Base-by-base conservation (phyloP, 768 basidiomycete species). In the Pulveroboletus sp. region DNA sequence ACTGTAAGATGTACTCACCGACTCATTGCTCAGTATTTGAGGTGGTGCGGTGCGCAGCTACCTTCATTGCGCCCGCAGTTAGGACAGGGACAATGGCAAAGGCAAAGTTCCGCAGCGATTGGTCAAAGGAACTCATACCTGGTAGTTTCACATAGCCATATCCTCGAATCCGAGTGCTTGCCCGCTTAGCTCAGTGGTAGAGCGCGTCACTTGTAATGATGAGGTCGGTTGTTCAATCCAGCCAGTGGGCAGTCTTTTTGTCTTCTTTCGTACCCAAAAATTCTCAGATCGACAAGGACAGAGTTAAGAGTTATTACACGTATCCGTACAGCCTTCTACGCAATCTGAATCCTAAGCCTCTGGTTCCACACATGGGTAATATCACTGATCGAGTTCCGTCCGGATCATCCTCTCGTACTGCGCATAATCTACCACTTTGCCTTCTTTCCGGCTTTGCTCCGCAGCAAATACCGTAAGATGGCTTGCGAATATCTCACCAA, bases 391-490 rank as follows among this genome's bases (percentile, higher is more conserved):
- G 14, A 59, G 59, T 50, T 66, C 67, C 53, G 65, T 60, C 60
- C 78, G 72, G n/a, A 72, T 72, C 32, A 65, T 61, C 51, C 66
- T 69, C 69, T 86, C 87, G 60, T 87, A 91, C 58, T 80, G 75
- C 16, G 60, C 72, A 59, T 81, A 88, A 62, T 90, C 78, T 1
- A 94, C 77, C 11, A 92, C 81, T 10, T 59, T 73, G 13, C 85
- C 88, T 53, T 87, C 78, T 48, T 65, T 75, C 53, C 90, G 73
- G 55, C 88, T 87, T 51, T 78, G 73, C 72, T 94, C 91, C 33
- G 90, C 90, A 47, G 92, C 92, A 70, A 94, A 94, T 29, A 92
- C 89, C 2, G 87, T 83, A 59, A 94, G 62, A 67, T 93, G 90
- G 54, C 84, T 87, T 62, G 76, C 81, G 49, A 93, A 66, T 16